Percentiles rank a stretch among this genome's conserved stretches.
Conservation (phyloP, 495 filamentous ascomycete genomes). For the Elasticomyces elasticus region DNA sequence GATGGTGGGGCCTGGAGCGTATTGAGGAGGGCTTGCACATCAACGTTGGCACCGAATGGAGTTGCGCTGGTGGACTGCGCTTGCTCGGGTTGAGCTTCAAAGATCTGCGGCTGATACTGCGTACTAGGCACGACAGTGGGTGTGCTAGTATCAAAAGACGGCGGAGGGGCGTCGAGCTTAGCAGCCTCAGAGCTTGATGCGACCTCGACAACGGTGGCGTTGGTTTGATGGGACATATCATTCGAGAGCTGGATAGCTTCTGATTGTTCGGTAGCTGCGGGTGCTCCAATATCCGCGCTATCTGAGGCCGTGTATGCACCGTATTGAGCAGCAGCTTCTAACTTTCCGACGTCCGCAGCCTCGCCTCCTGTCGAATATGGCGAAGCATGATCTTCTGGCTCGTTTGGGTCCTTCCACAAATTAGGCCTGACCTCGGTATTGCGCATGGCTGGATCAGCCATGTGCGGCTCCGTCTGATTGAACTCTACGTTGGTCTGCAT, state of each 20-base stretch:
- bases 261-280: not conserved
- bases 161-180: conserved; percentile 13
- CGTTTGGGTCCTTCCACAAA: conserved; percentile 14
- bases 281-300: conserved; percentile 9
- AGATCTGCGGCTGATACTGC: conserved; percentile 8
- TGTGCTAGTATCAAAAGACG: conserved; percentile 17
- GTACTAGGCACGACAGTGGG: not conserved
- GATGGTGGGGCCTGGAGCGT: conserved; percentile 25
- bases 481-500: conserved; percentile 65
- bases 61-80: conserved; percentile 7
- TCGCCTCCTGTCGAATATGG: conserved; percentile 17
- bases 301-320: not conserved
- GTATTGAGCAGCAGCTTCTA: not conserved
- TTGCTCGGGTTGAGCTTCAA: conserved; percentile 12
- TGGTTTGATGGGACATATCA: conserved; percentile 5
- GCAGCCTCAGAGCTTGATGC: not conserved
- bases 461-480: conserved; percentile 54
- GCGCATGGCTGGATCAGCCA: conserved; percentile 27
- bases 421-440: conserved; percentile 18
- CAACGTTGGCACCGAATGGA: conserved; percentile 21
- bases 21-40: conserved; percentile 36
- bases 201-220: not conserved
- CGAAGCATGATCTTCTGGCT: conserved; percentile 9
- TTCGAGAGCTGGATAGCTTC: not conserved
- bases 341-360: not conserved